A percentile compares a stretch with the other conserved stretches of the same genome.
Conservation (phyloP, 352 stramenopile genomes). For the Pythium apleroticum region DNA sequence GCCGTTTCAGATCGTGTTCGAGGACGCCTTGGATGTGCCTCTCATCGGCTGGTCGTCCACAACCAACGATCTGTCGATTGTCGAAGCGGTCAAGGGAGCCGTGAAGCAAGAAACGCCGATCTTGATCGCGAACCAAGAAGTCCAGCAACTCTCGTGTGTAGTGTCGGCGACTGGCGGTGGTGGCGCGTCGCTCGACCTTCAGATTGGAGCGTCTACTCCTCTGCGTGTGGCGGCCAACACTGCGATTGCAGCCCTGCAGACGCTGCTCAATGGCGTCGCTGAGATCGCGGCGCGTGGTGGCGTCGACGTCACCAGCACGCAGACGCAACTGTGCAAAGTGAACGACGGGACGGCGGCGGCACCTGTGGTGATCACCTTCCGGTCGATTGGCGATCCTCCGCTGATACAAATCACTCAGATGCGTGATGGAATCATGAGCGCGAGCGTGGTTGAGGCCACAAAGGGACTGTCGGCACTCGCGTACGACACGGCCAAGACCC, state of each 20-base stretch:
- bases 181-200: slow-evolving; percentile 49
- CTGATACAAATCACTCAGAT: slow-evolving; percentile 37
- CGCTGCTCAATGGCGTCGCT: slow-evolving; percentile 50
- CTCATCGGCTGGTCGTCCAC: slow-evolving; percentile 57
- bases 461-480: slow-evolving; percentile 75
- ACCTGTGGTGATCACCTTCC: slow-evolving; percentile 51
- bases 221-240: slow-evolving; percentile 42
- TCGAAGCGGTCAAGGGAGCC: slow-evolving; percentile 55
- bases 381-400: slow-evolving; percentile 42
- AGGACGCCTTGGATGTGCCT: slow-evolving; percentile 42
- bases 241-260: slow-evolving; percentile 33
- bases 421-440: slow-evolving; percentile 55
- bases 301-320: slow-evolving; percentile 45
- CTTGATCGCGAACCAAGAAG: slow-evolving; percentile 54
- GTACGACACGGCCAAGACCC: slow-evolving; percentile 48
- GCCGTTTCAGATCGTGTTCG: slow-evolving; percentile 64
- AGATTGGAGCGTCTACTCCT: slow-evolving; percentile 35
- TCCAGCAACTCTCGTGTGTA: slow-evolving; percentile 56
- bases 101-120: slow-evolving; percentile 33
- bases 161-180: slow-evolving; percentile 32
- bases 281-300: slow-evolving; percentile 43
- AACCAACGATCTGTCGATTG: slow-evolving; percentile 62
- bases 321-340: slow-evolving; percentile 41
- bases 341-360: slow-evolving; percentile 26
- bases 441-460: slow-evolving; percentile 44